Base-by-base conservation (phyloP, 192 early-diverging fungal genomes). In the Linnemannia hyalina region DNA sequence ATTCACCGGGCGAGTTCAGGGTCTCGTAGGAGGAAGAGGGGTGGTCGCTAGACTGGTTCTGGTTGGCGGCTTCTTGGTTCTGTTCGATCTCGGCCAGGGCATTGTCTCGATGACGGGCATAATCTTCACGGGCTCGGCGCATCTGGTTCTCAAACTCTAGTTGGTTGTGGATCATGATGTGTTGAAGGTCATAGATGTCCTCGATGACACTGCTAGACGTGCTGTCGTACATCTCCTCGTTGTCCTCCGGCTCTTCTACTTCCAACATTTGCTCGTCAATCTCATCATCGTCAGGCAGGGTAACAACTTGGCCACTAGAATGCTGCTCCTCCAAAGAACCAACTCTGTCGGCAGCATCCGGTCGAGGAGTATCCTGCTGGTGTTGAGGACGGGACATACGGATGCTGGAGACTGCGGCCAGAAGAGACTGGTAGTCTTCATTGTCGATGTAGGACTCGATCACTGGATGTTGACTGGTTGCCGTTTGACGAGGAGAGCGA, bases 101-200 rank as follows among this genome's bases (percentile, higher is more conserved):
- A 36, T 38, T 63, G 42, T 57, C 57, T 74, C 41, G 41, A 8
- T 69, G 46, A 15, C 68, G 76, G 6, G 23, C 69, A 46, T 84
- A 69, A 1, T 73, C 65, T 18, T 70, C 65, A 7, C 70, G 73
- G 26, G 73, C n/a, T n/a, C 46, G 75, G 18, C 49, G 74, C 42
- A 84, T 75, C 9, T 79, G 82, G 35, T 29, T 42, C 22, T 84
- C 82, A 29, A 74, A 72, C 29, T 75, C 52, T 36, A 77, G 40
- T 54, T 84, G 82, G 36, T 76, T 79, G 49, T 80, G 82, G 3
- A 80, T 78, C 77, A 85, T 80, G 32, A 85, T 85, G 20, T 85
- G 82, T 35, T 78, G 82, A 0, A 80, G 52, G 35, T 85, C 82
- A 22, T 85, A 85, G 0, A 85, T 75, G 68, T 83, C 72, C 26